phyloP scores from a whole-genome alignment of 23 red algal species.

The Pyropia haitanensis region DNA sequence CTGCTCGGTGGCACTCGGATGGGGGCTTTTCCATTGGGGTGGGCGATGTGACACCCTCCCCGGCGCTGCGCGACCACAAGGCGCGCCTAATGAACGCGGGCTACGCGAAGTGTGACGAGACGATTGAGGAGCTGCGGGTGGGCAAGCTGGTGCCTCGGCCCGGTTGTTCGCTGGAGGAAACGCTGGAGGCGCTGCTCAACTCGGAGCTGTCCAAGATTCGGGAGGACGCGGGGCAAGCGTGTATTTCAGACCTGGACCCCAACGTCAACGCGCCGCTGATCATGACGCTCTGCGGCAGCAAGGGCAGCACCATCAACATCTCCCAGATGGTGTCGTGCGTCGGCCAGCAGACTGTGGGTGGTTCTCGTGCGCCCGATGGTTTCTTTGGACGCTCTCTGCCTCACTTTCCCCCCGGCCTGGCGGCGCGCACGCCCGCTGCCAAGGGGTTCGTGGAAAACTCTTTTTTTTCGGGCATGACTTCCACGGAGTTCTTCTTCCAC shows the following conservation, averaged over 20 bases:
- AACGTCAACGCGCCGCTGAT: slow-evolving; percentile 67
- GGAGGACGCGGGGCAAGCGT: slow-evolving; percentile 61
- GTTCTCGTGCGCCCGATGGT: slow-evolving; percentile 71
- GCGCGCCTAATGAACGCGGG: slow-evolving; percentile 26
- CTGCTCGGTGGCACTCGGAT: slow-evolving; percentile 67
- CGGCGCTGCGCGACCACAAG: slow-evolving; percentile 30
- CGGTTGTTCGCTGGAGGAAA: slow-evolving; percentile 81
- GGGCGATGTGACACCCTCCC: slow-evolving; percentile 80
- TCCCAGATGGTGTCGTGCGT: slow-evolving; percentile 99
- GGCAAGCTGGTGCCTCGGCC: slow-evolving; percentile 62
- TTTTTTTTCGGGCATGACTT: slow-evolving; percentile 85
- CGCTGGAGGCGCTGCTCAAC: slow-evolving; percentile 77
- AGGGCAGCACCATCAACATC: slow-evolving; percentile 96
- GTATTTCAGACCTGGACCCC: slow-evolving; percentile 42
- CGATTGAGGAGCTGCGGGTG: slow-evolving; percentile 29
- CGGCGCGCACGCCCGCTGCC: slow-evolving; percentile 64
- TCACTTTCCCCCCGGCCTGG: slow-evolving; percentile 71
- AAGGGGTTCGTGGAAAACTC: slow-evolving; percentile 97
- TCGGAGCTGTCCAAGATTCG: slow-evolving; percentile 68
- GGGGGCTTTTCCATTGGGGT: slow-evolving; percentile 89
- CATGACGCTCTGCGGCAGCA: slow-evolving; percentile 92
- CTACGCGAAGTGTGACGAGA: slow-evolving; percentile 46
- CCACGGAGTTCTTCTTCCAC: slow-evolving; percentile 99
- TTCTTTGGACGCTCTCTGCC: slow-evolving; percentile 85
- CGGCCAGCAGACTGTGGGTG: slow-evolving; percentile 92